Evolutionary conservation across 768 basidiomycete species (phyloP).

Genomic region (Auricularia heimuer): DNA sequence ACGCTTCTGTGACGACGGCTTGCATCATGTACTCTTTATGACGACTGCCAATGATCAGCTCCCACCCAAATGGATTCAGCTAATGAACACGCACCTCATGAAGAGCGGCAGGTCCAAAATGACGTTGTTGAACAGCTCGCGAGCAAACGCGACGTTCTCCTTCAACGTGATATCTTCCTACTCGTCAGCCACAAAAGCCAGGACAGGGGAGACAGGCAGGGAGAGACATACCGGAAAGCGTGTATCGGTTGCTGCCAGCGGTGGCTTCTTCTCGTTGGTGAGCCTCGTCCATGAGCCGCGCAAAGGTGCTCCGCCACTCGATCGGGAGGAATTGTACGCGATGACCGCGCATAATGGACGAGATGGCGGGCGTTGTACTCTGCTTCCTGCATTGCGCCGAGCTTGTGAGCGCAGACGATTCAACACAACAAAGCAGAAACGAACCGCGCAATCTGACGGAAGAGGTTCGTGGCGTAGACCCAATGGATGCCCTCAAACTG

Average conservation of each 20-base stretch:
- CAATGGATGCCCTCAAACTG: conserved; percentile 33
- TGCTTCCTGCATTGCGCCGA: conserved; percentile 21
- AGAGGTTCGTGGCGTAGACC: conserved; percentile 32
- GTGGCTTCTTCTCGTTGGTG: conserved; percentile 27
- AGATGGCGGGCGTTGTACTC: conserved; percentile 26
- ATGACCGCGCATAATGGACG: conserved; percentile 29
- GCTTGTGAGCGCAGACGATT: background rate
- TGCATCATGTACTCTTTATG: conserved; percentile 32
- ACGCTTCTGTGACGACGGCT: conserved; percentile 29
- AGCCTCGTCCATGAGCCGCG: conserved; percentile 23
- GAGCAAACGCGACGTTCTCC: conserved; percentile 30
- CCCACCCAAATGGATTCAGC: no score
- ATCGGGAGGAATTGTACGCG: conserved; percentile 33
- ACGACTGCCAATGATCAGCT: no score
- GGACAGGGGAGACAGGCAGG: background rate
- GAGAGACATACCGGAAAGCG: background rate
- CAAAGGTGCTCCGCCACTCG: conserved; percentile 32
- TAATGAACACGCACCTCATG: no score
- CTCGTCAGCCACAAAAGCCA: conserved; percentile 12
- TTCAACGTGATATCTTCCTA: conserved; percentile 31
- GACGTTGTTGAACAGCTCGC: conserved; percentile 33
- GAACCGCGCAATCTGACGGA: conserved; percentile 27
- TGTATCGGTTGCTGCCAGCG: conserved; percentile 22
- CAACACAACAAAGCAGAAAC: background rate
- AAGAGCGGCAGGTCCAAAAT: conserved; percentile 33